A percentile compares a stretch with the other conserved stretches of the same genome.
Evolutionary conservation across 2,329 filamentous ascomycete species (phyloP).

Genomic region (Colletotrichum camelliae): DNA sequence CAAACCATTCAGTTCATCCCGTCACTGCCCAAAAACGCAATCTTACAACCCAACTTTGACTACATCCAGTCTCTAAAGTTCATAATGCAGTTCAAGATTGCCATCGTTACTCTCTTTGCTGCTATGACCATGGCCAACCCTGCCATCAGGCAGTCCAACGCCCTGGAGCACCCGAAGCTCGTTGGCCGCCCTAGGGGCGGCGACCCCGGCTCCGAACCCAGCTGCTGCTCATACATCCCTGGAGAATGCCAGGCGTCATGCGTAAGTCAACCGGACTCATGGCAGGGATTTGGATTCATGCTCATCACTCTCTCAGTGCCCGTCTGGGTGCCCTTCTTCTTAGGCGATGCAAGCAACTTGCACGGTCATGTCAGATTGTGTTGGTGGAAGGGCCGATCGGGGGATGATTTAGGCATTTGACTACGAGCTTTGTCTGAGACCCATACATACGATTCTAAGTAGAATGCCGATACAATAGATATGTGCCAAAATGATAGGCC

Average conservation of each 20-base stretch:
- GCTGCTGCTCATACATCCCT: neutral
- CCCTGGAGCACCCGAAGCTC: neutral
- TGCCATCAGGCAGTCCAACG: neutral
- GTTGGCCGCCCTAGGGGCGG: neutral
- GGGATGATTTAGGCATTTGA: neutral
- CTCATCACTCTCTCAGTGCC: neutral
- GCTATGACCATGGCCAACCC: neutral
- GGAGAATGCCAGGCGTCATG: neutral
- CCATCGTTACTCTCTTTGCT: neutral
- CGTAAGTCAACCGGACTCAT: neutral
- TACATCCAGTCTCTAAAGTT: neutral
- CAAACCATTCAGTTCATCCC: neutral
- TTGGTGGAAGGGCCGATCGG: neutral
- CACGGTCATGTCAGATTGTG: neutral
- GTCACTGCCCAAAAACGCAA: neutral
- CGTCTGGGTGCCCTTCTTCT: neutral
- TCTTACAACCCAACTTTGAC: neutral
- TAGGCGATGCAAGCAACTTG: neutral
- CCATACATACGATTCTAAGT: neutral
- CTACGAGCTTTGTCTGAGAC: neutral
- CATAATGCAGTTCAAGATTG: neutral
- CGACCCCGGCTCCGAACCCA: neutral
- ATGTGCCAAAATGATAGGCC: neutral
- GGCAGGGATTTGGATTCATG: neutral
- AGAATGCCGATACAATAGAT: neutral